Percentiles rank a stretch among this genome's conserved stretches.
phyloP scores from a whole-genome alignment of 2,329 filamentous ascomycete genomes.

The Fusarium drepaniforme region DNA sequence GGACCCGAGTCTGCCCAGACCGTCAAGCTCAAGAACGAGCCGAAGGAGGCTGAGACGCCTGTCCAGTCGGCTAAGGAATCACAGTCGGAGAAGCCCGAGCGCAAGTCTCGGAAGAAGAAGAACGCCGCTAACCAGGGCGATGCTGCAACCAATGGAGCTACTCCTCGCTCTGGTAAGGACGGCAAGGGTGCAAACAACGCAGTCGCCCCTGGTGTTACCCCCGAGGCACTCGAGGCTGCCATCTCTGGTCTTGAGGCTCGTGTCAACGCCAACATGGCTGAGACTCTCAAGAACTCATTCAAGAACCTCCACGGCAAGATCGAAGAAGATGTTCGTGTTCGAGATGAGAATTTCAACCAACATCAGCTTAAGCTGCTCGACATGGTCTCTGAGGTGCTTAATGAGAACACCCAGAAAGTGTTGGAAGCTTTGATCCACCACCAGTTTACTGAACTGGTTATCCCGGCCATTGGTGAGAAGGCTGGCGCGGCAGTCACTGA shows the following conservation, averaged over 20 bases:
- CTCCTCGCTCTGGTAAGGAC: constrained; percentile 51
- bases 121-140: constrained; percentile 58
- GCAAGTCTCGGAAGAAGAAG: constrained; percentile 77
- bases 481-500: constrained; percentile 77
- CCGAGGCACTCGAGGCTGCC: constrained; percentile 66
- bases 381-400: constrained; percentile 70
- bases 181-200: constrained; percentile 47
- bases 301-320: constrained; percentile 72
- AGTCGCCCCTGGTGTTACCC: constrained; percentile 48
- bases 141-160: constrained; percentile 56
- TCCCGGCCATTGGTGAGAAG: constrained; percentile 79
- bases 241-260: constrained; percentile 65
- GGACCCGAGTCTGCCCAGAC: constrained; percentile 50
- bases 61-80: constrained; percentile 53
- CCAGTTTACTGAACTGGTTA: constrained; percentile 79
- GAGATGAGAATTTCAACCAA: constrained; percentile 64
- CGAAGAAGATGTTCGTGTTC: constrained; percentile 71
- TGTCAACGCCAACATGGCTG: constrained; percentile 62
- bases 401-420: constrained; percentile 76
- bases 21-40: constrained; percentile 56
- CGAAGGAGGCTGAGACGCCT: constrained; percentile 62
- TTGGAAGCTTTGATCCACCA: constrained; percentile 81
- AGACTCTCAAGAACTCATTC: constrained; percentile 67
- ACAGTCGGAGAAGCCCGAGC: constrained; percentile 70
- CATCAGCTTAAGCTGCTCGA: constrained; percentile 68